Evolutionary conservation across 1,139 yeast genomes (phyloP).

Genomic region (Magnusiomyces fungicola): DNA sequence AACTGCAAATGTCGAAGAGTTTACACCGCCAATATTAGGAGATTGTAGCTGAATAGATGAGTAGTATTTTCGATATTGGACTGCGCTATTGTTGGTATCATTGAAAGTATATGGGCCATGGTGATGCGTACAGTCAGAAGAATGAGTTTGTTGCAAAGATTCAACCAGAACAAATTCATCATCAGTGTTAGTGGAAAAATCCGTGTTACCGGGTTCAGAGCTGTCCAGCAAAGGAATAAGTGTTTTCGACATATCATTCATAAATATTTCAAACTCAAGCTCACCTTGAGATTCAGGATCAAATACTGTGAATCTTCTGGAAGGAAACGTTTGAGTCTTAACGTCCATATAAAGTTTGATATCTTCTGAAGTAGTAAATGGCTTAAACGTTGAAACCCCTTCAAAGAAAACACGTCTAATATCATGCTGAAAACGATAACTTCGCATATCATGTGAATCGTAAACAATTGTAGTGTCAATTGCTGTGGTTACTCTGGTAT

Average conservation of each 20-base stretch:
- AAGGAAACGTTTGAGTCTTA: constrained; percentile 6
- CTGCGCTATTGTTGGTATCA: background rate
- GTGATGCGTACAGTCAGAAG: background rate
- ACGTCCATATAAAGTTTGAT: constrained; percentile 6
- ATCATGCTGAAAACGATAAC: constrained; percentile 5
- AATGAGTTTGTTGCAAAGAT: background rate
- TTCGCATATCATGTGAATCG: background rate
- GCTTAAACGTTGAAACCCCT: background rate
- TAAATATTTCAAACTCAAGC: background rate
- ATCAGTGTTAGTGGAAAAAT: background rate
- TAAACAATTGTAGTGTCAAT: background rate
- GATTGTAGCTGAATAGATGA: background rate
- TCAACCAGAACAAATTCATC: constrained; percentile 1
- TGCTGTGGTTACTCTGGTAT: no score
- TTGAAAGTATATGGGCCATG: background rate
- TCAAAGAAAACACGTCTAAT: background rate
- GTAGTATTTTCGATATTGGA: background rate
- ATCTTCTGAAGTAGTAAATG: constrained; percentile 3
- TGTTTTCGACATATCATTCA: background rate
- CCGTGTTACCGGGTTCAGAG: background rate
- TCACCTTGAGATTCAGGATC: no score
- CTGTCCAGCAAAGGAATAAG: background rate
- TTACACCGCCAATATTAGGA: background rate
- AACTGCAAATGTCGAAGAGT: background rate
- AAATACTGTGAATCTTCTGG: background rate